Evolutionary conservation across 2,329 filamentous ascomycete species (phyloP).

Genomic region (Colletotrichum tabaci): DNA sequence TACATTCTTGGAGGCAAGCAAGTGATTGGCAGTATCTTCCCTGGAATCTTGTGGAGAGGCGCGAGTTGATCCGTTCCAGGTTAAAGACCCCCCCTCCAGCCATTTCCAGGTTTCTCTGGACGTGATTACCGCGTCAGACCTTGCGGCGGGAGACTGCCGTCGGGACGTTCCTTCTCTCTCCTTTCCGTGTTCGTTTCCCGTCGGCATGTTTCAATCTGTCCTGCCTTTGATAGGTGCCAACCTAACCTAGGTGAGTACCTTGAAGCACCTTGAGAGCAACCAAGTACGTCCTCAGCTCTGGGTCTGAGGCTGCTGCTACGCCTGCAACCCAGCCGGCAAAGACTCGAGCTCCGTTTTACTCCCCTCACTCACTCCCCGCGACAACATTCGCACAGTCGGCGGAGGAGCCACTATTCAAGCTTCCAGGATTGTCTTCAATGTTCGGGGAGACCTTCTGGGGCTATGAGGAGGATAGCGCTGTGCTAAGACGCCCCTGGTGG

Average conservation of each 20-base stretch:
- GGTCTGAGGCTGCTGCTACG: too few relatives aligned
- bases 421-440: slow-evolving; percentile 25
- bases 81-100: slow-evolving; percentile 13
- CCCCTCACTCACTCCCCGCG: background rate
- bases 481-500: slow-evolving; percentile 16
- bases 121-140: slow-evolving; percentile 6
- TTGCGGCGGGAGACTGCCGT: slow-evolving; percentile 14
- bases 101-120: slow-evolving; percentile 16
- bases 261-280: background rate
- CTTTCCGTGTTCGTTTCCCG: background rate
- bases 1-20: background rate
- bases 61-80: slow-evolving; percentile 29
- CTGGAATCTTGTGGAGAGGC: slow-evolving; percentile 29
- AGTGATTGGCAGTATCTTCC: slow-evolving; percentile 23
- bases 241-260: too few relatives aligned
- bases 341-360: background rate
- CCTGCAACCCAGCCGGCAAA: background rate
- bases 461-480: slow-evolving; percentile 25
- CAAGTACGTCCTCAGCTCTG: background rate
- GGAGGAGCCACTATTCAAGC: slow-evolving; percentile 34
- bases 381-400: too few relatives aligned
- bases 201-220: background rate
- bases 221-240: background rate
- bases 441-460: slow-evolving; percentile 27
- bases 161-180: slow-evolving; percentile 18